Evolutionary conservation across 176 grass and related monocot species (phyloP), one percentile per base, ranked within the genome.

Genomic region (Elaeis guineensis): DNA sequence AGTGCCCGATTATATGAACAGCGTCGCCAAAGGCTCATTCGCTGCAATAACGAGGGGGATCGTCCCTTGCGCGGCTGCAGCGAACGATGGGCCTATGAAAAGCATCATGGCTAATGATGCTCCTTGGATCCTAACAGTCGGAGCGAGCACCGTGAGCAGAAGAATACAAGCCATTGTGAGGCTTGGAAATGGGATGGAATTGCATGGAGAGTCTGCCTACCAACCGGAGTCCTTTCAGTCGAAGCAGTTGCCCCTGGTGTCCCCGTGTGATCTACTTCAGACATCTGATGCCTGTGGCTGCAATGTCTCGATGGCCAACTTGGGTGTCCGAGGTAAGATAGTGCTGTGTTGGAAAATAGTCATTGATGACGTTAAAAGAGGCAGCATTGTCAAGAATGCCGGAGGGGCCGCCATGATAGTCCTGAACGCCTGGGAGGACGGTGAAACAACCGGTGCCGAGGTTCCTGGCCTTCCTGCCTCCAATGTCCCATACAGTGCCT

Each of bases 391-490:
- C 0, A 48, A 16, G 12, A 15, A 58, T n/a, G 67, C 67, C 19
- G 67, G 54, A 20, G 67, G 67, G 5, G 55, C 55, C 16, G 67
- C 30, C 20, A 58, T 70, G 67, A 24, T 70, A 14, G 19, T 70
- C 14, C 32, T 29, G 19, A 70, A 59, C 35, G 8, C 11, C 2
- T 44, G 35, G 35, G 2, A 14, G 2, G 2, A 44, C 12, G 35
- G 35, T 44, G 35, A 9, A 44, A 44, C 35, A 44, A 44, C 35
- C 35, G 35, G 35, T 12, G 35, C 35, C 35, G 8, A 9, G 11
- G 0, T 11, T 44, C 35, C 35, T 44, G 11, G 11, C 9, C 35
- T 44, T 9, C 35, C 35, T 2, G 8, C 35, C 35, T 44, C 35
- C 9, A 44, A 44, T 44, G 9, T 44, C 35, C 35, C 35, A 2